A percentile compares a stretch with the other conserved stretches of the same genome.
Evolutionary conservation across 176 grass and related monocot genomes (phyloP).

Genomic region (Carex myosuroides): DNA sequence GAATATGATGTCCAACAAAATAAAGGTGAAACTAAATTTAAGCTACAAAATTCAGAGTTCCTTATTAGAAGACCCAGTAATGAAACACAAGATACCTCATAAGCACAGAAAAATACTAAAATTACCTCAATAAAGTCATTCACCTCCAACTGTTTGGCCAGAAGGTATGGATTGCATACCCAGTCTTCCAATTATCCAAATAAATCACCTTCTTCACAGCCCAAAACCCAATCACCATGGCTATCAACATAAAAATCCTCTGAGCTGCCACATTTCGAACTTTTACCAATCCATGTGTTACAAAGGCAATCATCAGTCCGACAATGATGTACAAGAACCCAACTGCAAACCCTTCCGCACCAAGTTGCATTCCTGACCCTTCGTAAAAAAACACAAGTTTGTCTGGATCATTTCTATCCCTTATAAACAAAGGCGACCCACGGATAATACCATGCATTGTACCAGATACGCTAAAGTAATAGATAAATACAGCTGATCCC

Average conservation of each 20-base stretch:
- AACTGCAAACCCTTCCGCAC: slow-evolving; percentile 73
- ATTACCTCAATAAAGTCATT: slow-evolving; percentile 17
- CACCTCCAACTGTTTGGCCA: slow-evolving; percentile 88
- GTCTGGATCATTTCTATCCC: slow-evolving; percentile 60
- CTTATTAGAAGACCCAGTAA: not conserved
- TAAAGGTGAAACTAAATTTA: slow-evolving; percentile 1
- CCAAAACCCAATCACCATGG: slow-evolving; percentile 60
- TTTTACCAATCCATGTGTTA: slow-evolving; percentile 60
- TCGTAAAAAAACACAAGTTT: slow-evolving; percentile 89
- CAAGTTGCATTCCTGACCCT: slow-evolving; percentile 89
- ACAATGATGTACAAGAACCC: slow-evolving; percentile 82
- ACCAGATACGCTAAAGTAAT: slow-evolving; percentile 93
- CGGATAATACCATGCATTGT: slow-evolving; percentile 92
- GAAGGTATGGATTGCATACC: slow-evolving; percentile 88
- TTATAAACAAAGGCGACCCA: slow-evolving; percentile 68
- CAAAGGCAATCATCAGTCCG: slow-evolving; percentile 61
- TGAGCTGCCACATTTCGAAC: slow-evolving; percentile 46
- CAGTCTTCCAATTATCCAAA: slow-evolving; percentile 99
- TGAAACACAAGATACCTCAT: not conserved
- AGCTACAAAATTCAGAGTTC: slow-evolving; percentile 21
- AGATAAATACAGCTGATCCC: slow-evolving; percentile 59
- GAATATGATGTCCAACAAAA: not conserved
- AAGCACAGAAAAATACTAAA: not conserved
- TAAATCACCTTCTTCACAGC: slow-evolving; percentile 79
- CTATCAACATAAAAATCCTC: slow-evolving; percentile 57